Conservation (phyloP, 2,329 filamentous ascomycete species). For the Colletotrichum sp. region DNA sequence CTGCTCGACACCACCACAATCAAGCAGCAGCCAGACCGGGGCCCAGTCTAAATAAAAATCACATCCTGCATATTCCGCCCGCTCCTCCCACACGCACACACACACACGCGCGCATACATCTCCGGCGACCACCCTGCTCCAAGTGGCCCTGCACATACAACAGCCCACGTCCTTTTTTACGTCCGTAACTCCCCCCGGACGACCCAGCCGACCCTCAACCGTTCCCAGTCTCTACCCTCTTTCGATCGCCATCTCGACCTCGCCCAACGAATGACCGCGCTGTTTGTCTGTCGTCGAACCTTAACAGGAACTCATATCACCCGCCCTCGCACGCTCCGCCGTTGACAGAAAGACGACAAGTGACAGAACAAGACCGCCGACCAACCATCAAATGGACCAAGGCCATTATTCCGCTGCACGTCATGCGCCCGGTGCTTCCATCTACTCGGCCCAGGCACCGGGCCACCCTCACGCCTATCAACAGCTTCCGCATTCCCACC, state of each 20-base stretch:
- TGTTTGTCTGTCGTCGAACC: background rate
- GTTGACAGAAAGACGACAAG: slow-evolving; percentile 6
- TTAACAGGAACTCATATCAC: slow-evolving; percentile 17
- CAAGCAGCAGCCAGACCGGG: background rate
- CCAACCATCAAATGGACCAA: slow-evolving; percentile 17
- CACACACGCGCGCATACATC: background rate
- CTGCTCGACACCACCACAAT: background rate
- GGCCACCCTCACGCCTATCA: slow-evolving; percentile 6
- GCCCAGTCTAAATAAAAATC: background rate
- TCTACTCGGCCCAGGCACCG: slow-evolving; percentile 7
- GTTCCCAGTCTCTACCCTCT: slow-evolving; percentile 6
- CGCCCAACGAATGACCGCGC: slow-evolving; percentile 11
- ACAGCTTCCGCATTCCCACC: background rate
- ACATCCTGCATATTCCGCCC: slow-evolving; percentile 17
- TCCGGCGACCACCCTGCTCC: background rate
- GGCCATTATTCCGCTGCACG: slow-evolving; percentile 18
- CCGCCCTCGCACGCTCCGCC: slow-evolving; percentile 5
- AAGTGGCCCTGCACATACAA: background rate
- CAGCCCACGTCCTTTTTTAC: slow-evolving; percentile 19
- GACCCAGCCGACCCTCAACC: slow-evolving; percentile 1
- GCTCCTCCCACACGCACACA: background rate
- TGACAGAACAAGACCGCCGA: background rate
- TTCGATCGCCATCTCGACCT: background rate
- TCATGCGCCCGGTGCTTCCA: slow-evolving; percentile 14
- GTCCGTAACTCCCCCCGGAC: slow-evolving; percentile 20